Base-by-base conservation (phyloP, 352 stramenopile species). In the Phytophthora hybrid region DNA sequence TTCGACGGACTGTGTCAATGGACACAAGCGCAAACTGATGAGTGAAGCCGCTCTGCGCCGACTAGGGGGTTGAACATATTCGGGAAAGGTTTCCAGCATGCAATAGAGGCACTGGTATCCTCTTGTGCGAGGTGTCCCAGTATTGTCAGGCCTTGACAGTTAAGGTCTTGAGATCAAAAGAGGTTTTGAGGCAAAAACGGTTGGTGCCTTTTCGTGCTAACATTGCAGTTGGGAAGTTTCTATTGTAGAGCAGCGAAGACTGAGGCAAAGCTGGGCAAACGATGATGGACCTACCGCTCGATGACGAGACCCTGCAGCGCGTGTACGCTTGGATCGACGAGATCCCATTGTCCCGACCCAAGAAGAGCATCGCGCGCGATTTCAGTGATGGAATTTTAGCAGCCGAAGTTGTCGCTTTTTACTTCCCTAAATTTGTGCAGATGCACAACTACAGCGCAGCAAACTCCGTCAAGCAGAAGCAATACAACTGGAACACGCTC, bases 401-500 rank as follows among this genome's bases (percentile, higher is more conserved):
- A 31, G 93, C 93, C 18, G 94, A 98, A 65, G 92, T 98, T n/a
- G 80, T 99, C 26, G 88, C 90, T 11, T 96, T 97, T 70, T 99
- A 98, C 82, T 98, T 98, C 69, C 97, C 97, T 29, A 97, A 97
- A 73, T 69, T 98, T 53, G 97, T 99, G 47, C 92, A 99, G 70
- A 90, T 99, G 79, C 97, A 99, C 82, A 99, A 99, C 81, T 99
- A 99, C 86, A 95, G 87, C 63, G 76, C 94, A 6, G 95, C 95
- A 10, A 99, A 98, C 77, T 94, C 91, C 26, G 78, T 96, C 58
- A 85, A 85, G 54, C 96, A 99, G 74, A 99, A 99, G 80, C 81
- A 98, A 59, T 98, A 99, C 83, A 99, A 99, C 76, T 98, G 94
- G 93, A 95, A 93, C 61, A 99, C 97, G 37, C 82, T 99, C 37